Percentiles rank a stretch among this genome's conserved stretches.
These are phyloP conservation scores for Elasticomyces elasticus DNA, from an alignment of 495 filamentous ascomycete genomes.

Conservation along the genomic window DNA sequence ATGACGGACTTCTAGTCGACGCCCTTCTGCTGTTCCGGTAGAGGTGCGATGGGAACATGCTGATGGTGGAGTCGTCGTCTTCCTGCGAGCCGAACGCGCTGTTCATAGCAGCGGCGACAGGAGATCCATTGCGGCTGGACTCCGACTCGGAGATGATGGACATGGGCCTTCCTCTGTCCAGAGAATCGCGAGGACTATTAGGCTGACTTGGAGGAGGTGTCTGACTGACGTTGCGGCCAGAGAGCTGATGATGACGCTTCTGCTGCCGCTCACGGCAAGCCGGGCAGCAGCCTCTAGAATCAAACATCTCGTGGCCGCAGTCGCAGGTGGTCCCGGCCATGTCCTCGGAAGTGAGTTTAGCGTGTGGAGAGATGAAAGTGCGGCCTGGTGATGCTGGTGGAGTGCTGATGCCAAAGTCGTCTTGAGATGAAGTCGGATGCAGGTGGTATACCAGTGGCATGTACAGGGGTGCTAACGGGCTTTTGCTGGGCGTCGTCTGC, in stretches of 20 bases:
- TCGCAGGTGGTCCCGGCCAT: conserved; percentile 2
- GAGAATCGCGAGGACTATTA: not conserved
- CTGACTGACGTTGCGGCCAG: not conserved
- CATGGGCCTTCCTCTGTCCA: not conserved
- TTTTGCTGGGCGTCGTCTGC: not conserved
- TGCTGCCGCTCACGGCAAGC: conserved; percentile 5
- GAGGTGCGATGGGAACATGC: not conserved
- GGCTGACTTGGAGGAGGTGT: not conserved
- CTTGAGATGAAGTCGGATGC: not conserved
- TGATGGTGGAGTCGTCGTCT: not conserved
- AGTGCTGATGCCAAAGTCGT: not conserved
- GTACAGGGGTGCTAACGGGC: not conserved
- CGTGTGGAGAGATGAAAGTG: not conserved
- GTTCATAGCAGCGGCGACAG: not conserved
- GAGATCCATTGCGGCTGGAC: not conserved
- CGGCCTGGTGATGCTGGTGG: not conserved
- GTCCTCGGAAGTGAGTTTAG: not conserved
- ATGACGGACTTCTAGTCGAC: not conserved
- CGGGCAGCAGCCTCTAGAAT: not conserved
- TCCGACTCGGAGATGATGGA: not conserved
- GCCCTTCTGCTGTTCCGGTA: not conserved
- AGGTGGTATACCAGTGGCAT: not conserved
- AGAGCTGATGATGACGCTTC: not conserved
- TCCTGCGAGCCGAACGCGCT: not conserved
- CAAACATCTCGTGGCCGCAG: conserved; percentile 2